These are phyloP conservation scores for Fusarium goolgardi DNA, from an alignment of 2,329 filamentous ascomycete genomes.

Conservation along the genomic window DNA sequence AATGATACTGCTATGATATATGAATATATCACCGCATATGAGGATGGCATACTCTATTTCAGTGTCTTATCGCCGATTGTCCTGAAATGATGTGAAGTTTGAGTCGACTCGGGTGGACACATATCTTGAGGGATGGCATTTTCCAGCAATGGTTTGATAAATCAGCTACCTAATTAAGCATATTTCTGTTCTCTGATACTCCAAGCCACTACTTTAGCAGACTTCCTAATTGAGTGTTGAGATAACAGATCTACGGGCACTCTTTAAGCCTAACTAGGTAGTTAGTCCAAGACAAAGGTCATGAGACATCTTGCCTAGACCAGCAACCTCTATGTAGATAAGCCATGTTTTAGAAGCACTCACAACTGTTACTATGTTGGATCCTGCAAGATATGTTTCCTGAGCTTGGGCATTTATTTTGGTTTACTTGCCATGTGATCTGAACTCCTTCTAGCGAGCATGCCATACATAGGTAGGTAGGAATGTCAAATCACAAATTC, in stretches of 20 bases:
- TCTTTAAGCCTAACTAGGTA: constrained; percentile 3
- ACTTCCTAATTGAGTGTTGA: constrained; percentile 18
- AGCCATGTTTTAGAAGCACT: not conserved
- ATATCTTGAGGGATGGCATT: not conserved
- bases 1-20: constrained; percentile 35
- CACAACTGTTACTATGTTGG: not conserved
- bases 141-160: not conserved
- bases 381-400: not conserved
- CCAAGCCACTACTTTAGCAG: constrained; percentile 1
- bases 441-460: not conserved
- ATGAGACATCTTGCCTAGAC: constrained; percentile 28
- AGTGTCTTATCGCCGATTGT: not conserved
- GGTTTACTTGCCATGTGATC: not conserved
- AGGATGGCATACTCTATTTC: not conserved
- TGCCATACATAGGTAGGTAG: not conserved
- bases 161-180: not conserved
- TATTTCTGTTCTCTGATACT: not conserved
- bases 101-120: too few relatives aligned
- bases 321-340: not conserved
- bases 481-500: too few relatives aligned
- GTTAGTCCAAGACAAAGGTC: constrained; percentile 6
- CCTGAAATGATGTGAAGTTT: not conserved
- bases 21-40: constrained; percentile 11
- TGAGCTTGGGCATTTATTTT: not conserved
- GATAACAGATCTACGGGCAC: constrained; percentile 9